Evolutionary conservation across 2,329 filamentous ascomycete genomes (phyloP), one percentile per base, ranked within the genome.

Genomic region (Xylaria sp.): DNA sequence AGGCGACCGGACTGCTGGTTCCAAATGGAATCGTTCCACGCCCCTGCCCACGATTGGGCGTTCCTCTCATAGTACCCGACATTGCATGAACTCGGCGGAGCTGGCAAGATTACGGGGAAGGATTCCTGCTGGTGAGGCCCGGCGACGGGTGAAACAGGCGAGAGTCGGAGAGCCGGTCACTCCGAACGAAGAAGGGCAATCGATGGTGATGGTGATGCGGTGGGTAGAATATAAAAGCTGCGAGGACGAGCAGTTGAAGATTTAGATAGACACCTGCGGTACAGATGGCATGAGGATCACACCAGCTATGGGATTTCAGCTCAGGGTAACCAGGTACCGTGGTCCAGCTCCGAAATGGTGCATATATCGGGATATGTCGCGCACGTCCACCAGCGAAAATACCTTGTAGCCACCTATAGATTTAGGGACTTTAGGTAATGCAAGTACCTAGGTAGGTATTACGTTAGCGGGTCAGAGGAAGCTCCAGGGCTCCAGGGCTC

Each of bases 41-140:
- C 69, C 79, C 77, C 77, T 89, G 80, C 67, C 78, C 80, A 66
- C 86, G 84, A 74, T 74, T 90, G 70, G 90, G 89, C 64, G 89
- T 91, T 70, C 88, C 87, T 80, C 90, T 85, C 77, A 89, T 82
- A 60, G 89, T 91, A 73, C 79, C 80, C 62, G 84, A 85, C 83
- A 86, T 85, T 73, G 74, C 72, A 70, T 73, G 62, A 69, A 74
- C 59, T 67, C 47, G 55, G 64, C 63, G 67, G 64, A 69, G 55
- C 60, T 52, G 54, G 52, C 53, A 55, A 62, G 64, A 66, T 63
- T 58, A 62, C 43, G 38, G 54, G 25, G 62, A n/a, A n/a, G n/a
- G 63, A 56, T 62, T 64, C 43, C 47, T 54, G 51, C 47, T 10
- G 54, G 11, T 27, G 37, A 52, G 58, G 61, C 54, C 49, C 51